Percentiles rank a stretch among this genome's conserved stretches.
Evolutionary conservation across 1,284 basidiomycete genomes (phyloP).

Genomic region (Volvariella volvacea): DNA sequence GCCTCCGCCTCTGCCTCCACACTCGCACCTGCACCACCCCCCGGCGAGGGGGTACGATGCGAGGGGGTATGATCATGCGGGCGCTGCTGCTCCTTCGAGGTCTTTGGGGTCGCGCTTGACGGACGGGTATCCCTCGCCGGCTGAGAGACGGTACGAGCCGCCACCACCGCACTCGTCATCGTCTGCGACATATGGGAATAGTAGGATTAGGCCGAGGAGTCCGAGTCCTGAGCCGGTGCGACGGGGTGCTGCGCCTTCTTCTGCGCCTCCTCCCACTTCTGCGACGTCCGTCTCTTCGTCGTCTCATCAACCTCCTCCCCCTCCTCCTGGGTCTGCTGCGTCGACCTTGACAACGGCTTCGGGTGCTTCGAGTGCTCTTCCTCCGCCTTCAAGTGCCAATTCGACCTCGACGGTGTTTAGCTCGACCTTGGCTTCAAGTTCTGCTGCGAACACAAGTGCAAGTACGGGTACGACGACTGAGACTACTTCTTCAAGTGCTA

Average conservation of each 20-base stretch:
- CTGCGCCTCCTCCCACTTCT: constrained; percentile 14
- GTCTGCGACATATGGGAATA: neutral
- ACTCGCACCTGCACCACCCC: constrained; percentile 14
- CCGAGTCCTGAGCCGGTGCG: constrained; percentile 15
- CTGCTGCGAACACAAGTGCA: no score
- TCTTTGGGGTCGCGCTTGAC: constrained; percentile 17
- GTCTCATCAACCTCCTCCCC: no score
- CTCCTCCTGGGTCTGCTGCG: no score
- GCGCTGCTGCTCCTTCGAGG: constrained; percentile 17
- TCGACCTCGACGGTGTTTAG: no score
- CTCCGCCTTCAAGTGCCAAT: no score
- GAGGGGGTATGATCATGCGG: neutral
- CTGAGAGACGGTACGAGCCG: constrained; percentile 17
- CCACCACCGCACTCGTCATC: constrained; percentile 6
- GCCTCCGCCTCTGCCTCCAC: constrained; percentile 11
- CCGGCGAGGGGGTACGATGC: neutral
- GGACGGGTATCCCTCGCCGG: constrained; percentile 14
- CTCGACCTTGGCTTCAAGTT: no score
- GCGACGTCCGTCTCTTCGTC: constrained; percentile 6
- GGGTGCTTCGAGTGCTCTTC: no score
- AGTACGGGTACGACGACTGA: no score
- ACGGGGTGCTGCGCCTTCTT: neutral
- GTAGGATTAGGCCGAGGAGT: constrained; percentile 22
- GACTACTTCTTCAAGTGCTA: no score
- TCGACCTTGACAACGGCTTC: no score